These are phyloP conservation scores for Sphaerulina vaccinii DNA, from an alignment of 2,329 filamentous ascomycete species.

Conservation along the genomic window DNA sequence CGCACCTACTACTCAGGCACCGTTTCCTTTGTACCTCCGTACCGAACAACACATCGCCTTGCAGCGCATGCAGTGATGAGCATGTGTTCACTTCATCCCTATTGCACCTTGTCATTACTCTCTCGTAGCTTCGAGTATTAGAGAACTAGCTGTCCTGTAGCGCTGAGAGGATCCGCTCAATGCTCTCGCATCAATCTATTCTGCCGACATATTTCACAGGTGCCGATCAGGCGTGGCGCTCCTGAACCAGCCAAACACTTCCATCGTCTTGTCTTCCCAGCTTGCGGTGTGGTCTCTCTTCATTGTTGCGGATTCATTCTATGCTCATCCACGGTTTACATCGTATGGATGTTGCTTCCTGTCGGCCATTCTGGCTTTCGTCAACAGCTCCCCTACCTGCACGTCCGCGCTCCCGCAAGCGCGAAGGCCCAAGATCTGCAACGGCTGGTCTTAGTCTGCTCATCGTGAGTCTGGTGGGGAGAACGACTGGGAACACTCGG, in stretches of 20 bases:
- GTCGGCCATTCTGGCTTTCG: no score
- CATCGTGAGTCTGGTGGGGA: no score
- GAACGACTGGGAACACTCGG: no score
- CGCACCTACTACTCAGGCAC: conserved; percentile 2
- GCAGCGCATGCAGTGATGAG: neutral
- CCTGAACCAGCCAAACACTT: neutral
- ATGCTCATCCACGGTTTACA: no score
- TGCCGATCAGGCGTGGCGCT: conserved; percentile 7
- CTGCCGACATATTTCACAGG: conserved; percentile 1
- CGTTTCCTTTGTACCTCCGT: neutral
- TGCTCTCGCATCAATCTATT: neutral
- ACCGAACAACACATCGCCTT: neutral
- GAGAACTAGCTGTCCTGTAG: neutral
- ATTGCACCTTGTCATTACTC: neutral
- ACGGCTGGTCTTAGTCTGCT: no score
- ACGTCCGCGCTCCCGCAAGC: no score
- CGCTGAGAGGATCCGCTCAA: neutral
- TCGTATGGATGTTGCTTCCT: no score
- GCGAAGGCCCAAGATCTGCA: no score
- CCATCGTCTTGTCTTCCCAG: neutral
- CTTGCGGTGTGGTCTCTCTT: no score
- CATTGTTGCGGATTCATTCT: no score
- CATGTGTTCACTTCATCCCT: neutral
- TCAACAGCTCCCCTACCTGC: no score
- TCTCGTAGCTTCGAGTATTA: neutral